Base-by-base conservation (phyloP, 2,329 filamentous ascomycete genomes). In the Ophiocordyceps robertsii region DNA sequence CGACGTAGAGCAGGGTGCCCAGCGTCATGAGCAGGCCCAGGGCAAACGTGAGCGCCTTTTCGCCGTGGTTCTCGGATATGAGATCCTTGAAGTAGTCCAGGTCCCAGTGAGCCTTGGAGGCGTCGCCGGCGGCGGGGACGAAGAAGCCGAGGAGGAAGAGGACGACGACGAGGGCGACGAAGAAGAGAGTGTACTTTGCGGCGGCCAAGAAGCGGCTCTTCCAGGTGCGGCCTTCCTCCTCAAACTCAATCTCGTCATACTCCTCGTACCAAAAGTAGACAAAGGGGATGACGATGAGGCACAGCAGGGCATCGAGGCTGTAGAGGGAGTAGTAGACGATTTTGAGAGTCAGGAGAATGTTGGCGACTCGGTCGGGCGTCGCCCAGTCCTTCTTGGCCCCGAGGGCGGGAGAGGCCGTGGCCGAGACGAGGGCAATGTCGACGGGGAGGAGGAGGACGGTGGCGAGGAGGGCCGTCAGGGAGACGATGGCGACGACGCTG, bases 261-360 rank as follows among this genome's bases (percentile, higher is more conserved):
- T 96, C 92, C 61, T 98, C 92, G 56, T 94, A 92, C 79, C 84
- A 95, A 61, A 98, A 98, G 67, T 98, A 98, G 39, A 89, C 83
- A 58, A 98, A 98, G 0, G 92, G 92, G 17, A 96, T 83, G 37
- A 95, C 75, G 16, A 96, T 61, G 38, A 98, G 70, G 56, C 92
- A 98, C 11, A 98, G 75, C 6, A 95, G 60, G 1, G 88, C 85
- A 61, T 98, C 92, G 51, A 95, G 68, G 53, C 85, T 92, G 67
- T 96, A 98, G 1, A 98, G 73, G 1, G 80, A 73, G 63, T 96
- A 96, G 66, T 98, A 98, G 44, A 95, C 83, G 45, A 93, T 74
- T 59, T 85, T 85, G 49, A 98, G 72, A 0, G 85, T 87, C 48
- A 78, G 72, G 14, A 90, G 69, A 43, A 96, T 94, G 48, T 76